phyloP scores from a whole-genome alignment of 768 basidiomycete species.

The Naganishia kalamii region DNA sequence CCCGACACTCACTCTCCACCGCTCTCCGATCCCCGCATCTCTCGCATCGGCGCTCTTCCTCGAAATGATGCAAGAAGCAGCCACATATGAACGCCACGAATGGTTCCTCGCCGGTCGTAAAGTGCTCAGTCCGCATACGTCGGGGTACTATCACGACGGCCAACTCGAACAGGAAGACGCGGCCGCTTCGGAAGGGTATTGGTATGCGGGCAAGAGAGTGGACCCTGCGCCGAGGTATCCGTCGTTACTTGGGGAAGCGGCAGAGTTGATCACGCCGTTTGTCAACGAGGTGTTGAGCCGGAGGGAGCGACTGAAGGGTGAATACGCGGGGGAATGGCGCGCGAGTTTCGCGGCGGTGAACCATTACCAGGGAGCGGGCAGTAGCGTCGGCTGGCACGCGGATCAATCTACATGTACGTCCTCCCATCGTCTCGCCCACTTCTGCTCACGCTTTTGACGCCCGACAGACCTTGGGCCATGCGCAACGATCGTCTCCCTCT shows the following conservation, averaged over 20 bases:
- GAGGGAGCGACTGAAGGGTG: conserved; percentile 28
- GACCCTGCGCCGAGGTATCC: not conserved
- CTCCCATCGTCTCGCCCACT: not conserved
- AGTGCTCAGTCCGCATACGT: conserved; percentile 41
- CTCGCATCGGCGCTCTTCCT: conserved; percentile 45
- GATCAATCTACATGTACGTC: conserved; percentile 45
- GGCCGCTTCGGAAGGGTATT: conserved; percentile 13
- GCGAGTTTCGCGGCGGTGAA: conserved; percentile 45
- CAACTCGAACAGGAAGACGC: not conserved
- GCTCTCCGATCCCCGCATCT: conserved; percentile 35
- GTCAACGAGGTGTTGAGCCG: conserved; percentile 36
- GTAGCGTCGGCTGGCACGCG: conserved; percentile 45
- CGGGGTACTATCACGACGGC: conserved; percentile 20
- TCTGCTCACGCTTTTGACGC: not conserved
- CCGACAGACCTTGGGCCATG: conserved; percentile 45
- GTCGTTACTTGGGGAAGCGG: not conserved
- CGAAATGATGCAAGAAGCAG: conserved; percentile 36
- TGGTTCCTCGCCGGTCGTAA: conserved; percentile 40
- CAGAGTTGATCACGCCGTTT: conserved; percentile 32
- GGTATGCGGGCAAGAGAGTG: conserved; percentile 25
- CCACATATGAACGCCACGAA: conserved; percentile 32
- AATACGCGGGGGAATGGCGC: conserved; percentile 43
- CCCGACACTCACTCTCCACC: conserved; percentile 25
- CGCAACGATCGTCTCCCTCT: conserved; percentile 45
- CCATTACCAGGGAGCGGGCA: conserved; percentile 43